A percentile compares a stretch with the other conserved stretches of the same genome.
These are phyloP conservation scores for Helotiales sp. DNA, from an alignment of 2,329 filamentous ascomycete species.

Conservation along the genomic window DNA sequence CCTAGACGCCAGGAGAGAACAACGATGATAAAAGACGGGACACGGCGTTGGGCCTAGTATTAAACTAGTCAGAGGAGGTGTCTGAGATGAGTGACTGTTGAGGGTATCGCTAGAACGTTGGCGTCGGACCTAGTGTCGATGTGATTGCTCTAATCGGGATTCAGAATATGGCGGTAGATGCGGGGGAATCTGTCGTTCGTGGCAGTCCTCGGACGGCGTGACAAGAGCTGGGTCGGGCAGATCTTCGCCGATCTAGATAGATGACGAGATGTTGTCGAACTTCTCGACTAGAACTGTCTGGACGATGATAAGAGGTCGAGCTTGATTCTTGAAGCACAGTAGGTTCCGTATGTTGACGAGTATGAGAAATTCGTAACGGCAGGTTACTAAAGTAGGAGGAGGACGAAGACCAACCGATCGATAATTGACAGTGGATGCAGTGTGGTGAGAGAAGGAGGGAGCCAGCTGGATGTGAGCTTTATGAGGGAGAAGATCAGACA, in stretches of 20 bases:
- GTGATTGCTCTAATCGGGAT: slow-evolving; percentile 1
- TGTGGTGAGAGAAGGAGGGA: neutral
- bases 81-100: slow-evolving; percentile 4
- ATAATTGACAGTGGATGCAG: neutral
- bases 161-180: slow-evolving; percentile 8
- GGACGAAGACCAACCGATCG: neutral
- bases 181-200: slow-evolving; percentile 8
- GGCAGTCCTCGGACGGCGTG: neutral
- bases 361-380: neutral
- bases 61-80: slow-evolving; percentile 2
- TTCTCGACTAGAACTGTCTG: neutral
- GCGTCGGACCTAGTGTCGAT: slow-evolving; percentile 4
- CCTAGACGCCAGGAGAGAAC: slow-evolving; percentile 4
- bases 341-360: neutral
- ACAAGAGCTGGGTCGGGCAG: neutral
- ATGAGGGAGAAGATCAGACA: slow-evolving; percentile 11
- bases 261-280: neutral
- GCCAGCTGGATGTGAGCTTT: slow-evolving; percentile 1
- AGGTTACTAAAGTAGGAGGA: neutral
- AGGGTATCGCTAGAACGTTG: neutral
- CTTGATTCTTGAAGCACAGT: neutral
- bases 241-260: neutral
- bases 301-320: neutral
- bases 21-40: slow-evolving; percentile 4
- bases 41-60: neutral